phyloP scores from a whole-genome alignment of 1,284 basidiomycete species.

The Inonotus hispidus region DNA sequence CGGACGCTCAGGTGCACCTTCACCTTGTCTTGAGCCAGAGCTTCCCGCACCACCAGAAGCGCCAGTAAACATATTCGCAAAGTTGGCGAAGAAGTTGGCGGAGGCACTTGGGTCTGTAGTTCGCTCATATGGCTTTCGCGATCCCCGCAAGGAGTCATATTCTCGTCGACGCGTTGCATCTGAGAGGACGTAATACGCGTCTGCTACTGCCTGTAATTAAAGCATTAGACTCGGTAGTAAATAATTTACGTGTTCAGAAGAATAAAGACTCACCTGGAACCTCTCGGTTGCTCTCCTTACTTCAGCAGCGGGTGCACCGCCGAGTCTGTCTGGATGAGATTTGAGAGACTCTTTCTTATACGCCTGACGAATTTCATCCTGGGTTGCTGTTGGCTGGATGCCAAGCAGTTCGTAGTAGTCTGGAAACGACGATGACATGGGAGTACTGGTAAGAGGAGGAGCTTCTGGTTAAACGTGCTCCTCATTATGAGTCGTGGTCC shows the following conservation, averaged over 20 bases:
- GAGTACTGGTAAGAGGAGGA: neutral
- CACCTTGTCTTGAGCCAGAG: conserved; percentile 30
- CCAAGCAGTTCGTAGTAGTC: conserved; percentile 71
- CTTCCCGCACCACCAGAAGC: conserved; percentile 27
- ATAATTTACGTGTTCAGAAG: neutral
- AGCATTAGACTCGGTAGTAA: neutral
- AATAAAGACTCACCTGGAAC: conserved; percentile 53
- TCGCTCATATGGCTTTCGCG: conserved; percentile 43
- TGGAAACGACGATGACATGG: conserved; percentile 56
- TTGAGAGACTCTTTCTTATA: conserved; percentile 81
- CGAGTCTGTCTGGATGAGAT: conserved; percentile 80
- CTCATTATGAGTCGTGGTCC: neutral
- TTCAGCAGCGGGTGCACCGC: conserved; percentile 69
- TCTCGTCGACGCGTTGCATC: conserved; percentile 74
- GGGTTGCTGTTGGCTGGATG: conserved; percentile 52
- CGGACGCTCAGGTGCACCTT: conserved; percentile 37
- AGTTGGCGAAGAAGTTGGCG: conserved; percentile 72
- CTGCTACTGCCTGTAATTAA: conserved; percentile 69
- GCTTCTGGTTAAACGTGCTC: neutral
- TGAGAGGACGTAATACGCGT: conserved; percentile 94
- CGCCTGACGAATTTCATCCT: conserved; percentile 73
- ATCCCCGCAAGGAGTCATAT: conserved; percentile 70
- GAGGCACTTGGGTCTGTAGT: conserved; percentile 63
- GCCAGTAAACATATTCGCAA: conserved; percentile 59
- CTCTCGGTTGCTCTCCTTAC: conserved; percentile 72